Evolutionary conservation across 768 basidiomycete genomes (phyloP), one percentile per base, ranked within the genome.

Genomic region (Lanmaoa pseudosensibilis): DNA sequence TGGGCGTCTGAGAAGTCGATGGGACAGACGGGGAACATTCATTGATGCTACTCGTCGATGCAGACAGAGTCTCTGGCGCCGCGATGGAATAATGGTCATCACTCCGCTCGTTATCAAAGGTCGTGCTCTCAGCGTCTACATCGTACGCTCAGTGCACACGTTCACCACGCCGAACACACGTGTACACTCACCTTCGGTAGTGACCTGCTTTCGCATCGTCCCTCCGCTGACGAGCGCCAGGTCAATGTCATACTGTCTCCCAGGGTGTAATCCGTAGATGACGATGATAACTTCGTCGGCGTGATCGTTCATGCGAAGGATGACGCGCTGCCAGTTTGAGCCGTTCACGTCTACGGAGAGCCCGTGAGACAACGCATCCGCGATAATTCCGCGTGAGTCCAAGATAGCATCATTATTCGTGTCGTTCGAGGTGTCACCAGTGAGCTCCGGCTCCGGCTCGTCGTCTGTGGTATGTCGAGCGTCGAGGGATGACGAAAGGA

Each of bases 251-350:
- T 97, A 97, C 68, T 92, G 90, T 54, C 90, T 81, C 2, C 90
- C 90, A 4, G 93, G 94, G 77, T 90, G 82, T 45, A 98, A 78
- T 2, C 92, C 92, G 56, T 93, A 94, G 27, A 98, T 83, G 56
- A 96, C 90, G 50, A 97, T 92, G 54, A 95, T 84, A 0, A 92
- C 94, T 66, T 96, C 90, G 61, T 95, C 93, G 0, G 81, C 79
- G 51, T 84, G 82, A 43, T 94, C 91, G 67, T 90, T 86, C 58
- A 92, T 83, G 51, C 87, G 84, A 54, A 91, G 83, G 65, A 92
- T 82, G 23, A 91, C 88, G 48, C 86, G 78, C 65, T 87, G 83
- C 92, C 92, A 94, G 5, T 82, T 82, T 6, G 85, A 78, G 30
- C 83, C 83, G 60, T 94, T 93, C 48, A 94, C 88, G 41, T 87